Evolutionary conservation across 495 filamentous ascomycete species (phyloP), one percentile per base, ranked within the genome.

Genomic region (Aspergillus incahuasiensis): DNA sequence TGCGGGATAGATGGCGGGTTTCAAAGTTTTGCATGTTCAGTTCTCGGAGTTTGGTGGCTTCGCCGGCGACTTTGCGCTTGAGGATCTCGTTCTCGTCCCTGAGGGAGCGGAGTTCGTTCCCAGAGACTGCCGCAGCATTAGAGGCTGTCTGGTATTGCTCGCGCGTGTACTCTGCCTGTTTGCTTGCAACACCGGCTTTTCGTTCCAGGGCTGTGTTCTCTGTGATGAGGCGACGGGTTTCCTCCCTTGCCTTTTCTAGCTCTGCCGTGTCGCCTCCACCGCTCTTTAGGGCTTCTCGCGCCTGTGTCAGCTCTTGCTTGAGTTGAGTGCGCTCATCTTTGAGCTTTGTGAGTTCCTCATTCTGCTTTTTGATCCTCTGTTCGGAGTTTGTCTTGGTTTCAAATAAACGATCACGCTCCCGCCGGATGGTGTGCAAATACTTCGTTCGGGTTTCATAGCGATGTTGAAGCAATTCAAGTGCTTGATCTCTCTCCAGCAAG

Each of bases 101-200:
- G 11, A 87, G 72, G n/a, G 68, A 67, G 11, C 72, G 65, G 35
- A 76, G 73, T 66, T 87, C 82, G 20, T 68, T 69, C 15, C 65
- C 65, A 16, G 81, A 68, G 38, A 83, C 78, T 15, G 68, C 73
- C 9, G 77, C 78, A 0, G 71, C 68, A 15, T 70, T 82, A 13
- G 85, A 87, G 0, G 84, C 83, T 32, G 75, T 72, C 49, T 89
- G 85, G 56, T 90, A 91, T 32, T 80, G 74, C 16, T 76, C 71
- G 42, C 84, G 79, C 32, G 74, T 74, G 64, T 84, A 90, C 13
- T 87, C 86, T 5, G 68, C 61, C 55, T 74, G 74, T 32, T 77
- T 81, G 65, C 73, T 78, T 54, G 84, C 77, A 18, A 71, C 71
- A 11, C 76, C 71, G 12, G 79, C 63, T 55, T 78, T 79, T 34